Base-by-base conservation (phyloP, 2,329 filamentous ascomycete genomes). In the Fusarium torulosum region DNA sequence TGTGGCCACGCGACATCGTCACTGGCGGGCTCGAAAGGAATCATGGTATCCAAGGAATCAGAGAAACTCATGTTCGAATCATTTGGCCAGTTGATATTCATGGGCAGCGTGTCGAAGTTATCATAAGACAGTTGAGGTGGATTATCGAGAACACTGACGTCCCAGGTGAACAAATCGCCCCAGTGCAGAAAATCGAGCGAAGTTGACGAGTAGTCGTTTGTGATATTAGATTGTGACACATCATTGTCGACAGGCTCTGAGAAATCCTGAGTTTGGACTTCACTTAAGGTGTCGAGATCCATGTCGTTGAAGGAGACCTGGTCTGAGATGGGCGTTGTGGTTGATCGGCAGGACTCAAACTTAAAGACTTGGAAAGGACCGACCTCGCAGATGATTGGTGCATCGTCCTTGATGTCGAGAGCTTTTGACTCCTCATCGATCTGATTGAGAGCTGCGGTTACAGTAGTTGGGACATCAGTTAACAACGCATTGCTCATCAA, bases 111-210 rank as follows among this genome's bases (percentile, higher is more conserved):
- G 6, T 64, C 42, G 13, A 64, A 23, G n/a, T 35, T 45, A 6
- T 69, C 57, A 20, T 51, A 61, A 4, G 49, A 21, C 6, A 57
- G n/a, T 7, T 69, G 52, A 14, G 58, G 58, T 0, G 66, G 52
- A 10, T 71, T 67, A 11, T 69, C 68, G 17, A 71, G 57, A 7
- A 70, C 42, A 1, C 68, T 69, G 2, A 66, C 63, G 4, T 71
- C 69, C 69, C 69, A 71, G 1, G 68, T 71, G 35, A 71, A 71
- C 2, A 71, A 52, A 17, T 71, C 69, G 0, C 58, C 59, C 69
- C 69, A 71, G 33, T 71, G 69, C 0, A 71, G 23, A 19, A 71
- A 71, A 6, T 71, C 69, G 0, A 70, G 45, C 0, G 66, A 67
- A 0, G 40, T 63, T 0, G 66, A 41, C 2, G 57, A 44, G 2